Evolutionary conservation across 805 yeast species (phyloP), one percentile per base, ranked within the genome.

Genomic region (Zygoascus tannicola): DNA sequence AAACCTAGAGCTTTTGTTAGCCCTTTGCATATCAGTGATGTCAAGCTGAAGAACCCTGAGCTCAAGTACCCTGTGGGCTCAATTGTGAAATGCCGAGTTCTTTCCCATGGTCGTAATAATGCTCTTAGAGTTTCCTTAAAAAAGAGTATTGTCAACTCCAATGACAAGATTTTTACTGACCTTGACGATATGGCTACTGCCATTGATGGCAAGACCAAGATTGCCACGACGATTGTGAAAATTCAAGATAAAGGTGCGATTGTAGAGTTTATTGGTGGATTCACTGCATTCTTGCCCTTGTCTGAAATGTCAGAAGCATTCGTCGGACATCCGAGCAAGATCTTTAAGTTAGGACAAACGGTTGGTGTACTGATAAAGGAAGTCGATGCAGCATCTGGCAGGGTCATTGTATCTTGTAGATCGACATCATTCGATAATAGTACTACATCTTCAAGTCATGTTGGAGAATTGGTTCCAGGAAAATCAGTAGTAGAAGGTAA

Each of bases 261-360:
- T 36, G 78, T 92, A 4, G 75, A 87, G 14, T 87, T 92, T 57
- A 88, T 85, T 56, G 94, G 92, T 44, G 70, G 72, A 43, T 61
- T 85, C 35, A 75, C 71, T 51, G 98, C 87, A 0, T 88, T 77
- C 59, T 68, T 92, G 48, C 97, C 98, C 23, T 77, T 80, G 51
- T 69, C 80, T 44, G 97, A 92, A 66, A 84, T 92, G 55, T 81
- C 94, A 43, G 97, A 92, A 64, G 78, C 95, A 1, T 85, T 75
- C 59, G 92, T 88, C 33, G 72, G 70, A 41, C 75, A 77, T 44
- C 87, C 95, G 16, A 76, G 74, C 51, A 90, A 87, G 52, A 82
- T 81, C 61, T 72, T 90, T 53, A 78, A 78, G 51, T 57, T 83
- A 14, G 95, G 95, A 3, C 97, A 92, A 64, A 80, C 95, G 1